Percentiles rank a stretch among this genome's conserved stretches.
These are phyloP conservation scores for Musa schizocarpa DNA, from an alignment of 176 grass and related monocot genomes.

Conservation along the genomic window DNA sequence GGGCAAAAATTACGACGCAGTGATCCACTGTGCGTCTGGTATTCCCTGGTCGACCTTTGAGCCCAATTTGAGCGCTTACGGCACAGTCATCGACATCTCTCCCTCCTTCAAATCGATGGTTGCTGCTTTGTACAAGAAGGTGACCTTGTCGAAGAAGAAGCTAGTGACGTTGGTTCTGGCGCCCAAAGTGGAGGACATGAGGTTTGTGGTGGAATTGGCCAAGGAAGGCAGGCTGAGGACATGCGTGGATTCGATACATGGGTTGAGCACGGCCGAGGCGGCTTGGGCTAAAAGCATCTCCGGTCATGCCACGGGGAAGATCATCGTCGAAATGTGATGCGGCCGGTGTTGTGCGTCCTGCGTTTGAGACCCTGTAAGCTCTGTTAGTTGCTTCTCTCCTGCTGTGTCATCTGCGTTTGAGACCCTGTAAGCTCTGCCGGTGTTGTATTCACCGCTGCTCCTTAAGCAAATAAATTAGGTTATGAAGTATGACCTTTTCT, in stretches of 20 bases:
- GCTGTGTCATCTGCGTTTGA: neutral
- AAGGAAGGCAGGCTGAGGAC: conserved; percentile 56
- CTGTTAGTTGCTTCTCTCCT: neutral
- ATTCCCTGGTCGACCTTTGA: conserved; percentile 45
- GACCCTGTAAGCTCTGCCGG: too few relatives aligned
- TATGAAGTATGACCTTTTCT: too few relatives aligned
- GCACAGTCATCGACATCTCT: conserved; percentile 43
- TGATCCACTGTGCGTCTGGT: conserved; percentile 53
- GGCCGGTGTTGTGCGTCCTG: neutral
- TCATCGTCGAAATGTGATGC: conserved; percentile 51
- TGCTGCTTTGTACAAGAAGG: conserved; percentile 47
- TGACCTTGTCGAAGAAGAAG: conserved; percentile 55
- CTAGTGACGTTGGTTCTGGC: conserved; percentile 38
- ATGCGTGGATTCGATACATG: conserved; percentile 43
- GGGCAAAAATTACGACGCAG: conserved; percentile 39
- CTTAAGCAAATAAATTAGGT: too few relatives aligned
- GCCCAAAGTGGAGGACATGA: conserved; percentile 52
- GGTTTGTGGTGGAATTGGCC: conserved; percentile 49
- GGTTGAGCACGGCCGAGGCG: conserved; percentile 42
- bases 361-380: too few relatives aligned
- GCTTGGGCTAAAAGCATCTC: conserved; percentile 69
- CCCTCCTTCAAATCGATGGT: conserved; percentile 26
- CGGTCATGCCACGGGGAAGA: conserved; percentile 71
- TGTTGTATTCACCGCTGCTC: neutral
- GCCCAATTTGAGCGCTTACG: conserved; percentile 29